Conservation (phyloP, 768 basidiomycete genomes). For the Candolleomyces aberdarensis region DNA sequence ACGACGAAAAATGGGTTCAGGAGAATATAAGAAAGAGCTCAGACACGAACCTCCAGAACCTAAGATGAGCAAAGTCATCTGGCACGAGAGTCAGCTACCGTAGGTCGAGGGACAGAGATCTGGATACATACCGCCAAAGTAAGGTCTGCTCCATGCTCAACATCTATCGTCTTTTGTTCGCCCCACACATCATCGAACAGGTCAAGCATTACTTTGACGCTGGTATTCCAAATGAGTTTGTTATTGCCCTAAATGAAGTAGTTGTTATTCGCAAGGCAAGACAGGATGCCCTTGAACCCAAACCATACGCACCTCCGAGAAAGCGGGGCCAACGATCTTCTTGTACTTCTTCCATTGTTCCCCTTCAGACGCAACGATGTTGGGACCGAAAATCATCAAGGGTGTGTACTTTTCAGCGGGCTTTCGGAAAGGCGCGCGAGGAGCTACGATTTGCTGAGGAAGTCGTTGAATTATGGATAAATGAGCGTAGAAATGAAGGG, state of each 20-base stretch:
- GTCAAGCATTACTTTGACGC: conserved; percentile 34
- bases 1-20: conserved; percentile 2
- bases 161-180: conserved; percentile 28
- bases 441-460: conserved; percentile 41
- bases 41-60: conserved; percentile 14
- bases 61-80: conserved; percentile 53
- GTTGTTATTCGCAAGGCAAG: not conserved
- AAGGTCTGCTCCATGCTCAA: conserved; percentile 45
- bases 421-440: conserved; percentile 52
- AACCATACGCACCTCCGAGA: conserved; percentile 44
- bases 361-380: conserved; percentile 58
- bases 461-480: not conserved
- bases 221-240: conserved; percentile 46
- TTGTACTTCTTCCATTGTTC: conserved; percentile 63
- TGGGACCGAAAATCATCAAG: conserved; percentile 48
- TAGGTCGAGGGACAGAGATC: too few species aligned
- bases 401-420: conserved; percentile 38
- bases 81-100: not conserved
- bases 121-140: conserved; percentile 54
- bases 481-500: not conserved
- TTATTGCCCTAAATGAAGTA: conserved; percentile 32
- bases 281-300: not conserved
- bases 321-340: conserved; percentile 55
- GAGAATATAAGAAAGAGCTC: not conserved
- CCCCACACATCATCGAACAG: conserved; percentile 46